A percentile compares a stretch with the other conserved stretches of the same genome.
phyloP scores from a whole-genome alignment of 805 yeast genomes.

The Blastobotrys chiropterorum region DNA sequence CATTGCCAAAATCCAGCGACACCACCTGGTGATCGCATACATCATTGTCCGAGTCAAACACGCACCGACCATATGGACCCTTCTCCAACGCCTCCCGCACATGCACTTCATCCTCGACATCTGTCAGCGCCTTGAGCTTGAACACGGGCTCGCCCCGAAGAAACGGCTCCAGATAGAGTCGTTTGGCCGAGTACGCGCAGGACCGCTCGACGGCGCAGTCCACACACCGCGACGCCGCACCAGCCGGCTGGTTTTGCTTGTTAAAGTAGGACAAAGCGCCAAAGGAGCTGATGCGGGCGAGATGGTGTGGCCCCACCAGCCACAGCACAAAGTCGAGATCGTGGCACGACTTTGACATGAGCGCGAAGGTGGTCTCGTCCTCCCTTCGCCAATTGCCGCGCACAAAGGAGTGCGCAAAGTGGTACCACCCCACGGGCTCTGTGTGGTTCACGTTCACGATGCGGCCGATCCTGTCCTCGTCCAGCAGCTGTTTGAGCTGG shows the following conservation, averaged over 20 bases:
- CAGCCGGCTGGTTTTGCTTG: slow-evolving; percentile 22
- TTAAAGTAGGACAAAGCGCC: slow-evolving; percentile 20
- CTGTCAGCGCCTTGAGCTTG: slow-evolving; percentile 18
- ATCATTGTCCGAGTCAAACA: slow-evolving; percentile 22
- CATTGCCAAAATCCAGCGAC: slow-evolving; percentile 19
- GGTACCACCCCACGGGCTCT: slow-evolving; percentile 26
- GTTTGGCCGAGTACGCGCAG: slow-evolving; percentile 23
- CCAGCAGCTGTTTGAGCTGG: slow-evolving; percentile 19
- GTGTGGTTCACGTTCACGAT: slow-evolving; percentile 24
- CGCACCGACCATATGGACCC: slow-evolving; percentile 24
- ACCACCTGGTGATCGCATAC: slow-evolving; percentile 25
- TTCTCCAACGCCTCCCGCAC: slow-evolving; percentile 16
- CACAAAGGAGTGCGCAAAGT: slow-evolving; percentile 26
- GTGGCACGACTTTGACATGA: slow-evolving; percentile 28
- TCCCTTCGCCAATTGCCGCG: slow-evolving; percentile 25
- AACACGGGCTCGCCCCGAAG: slow-evolving; percentile 12
- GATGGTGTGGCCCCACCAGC: slow-evolving; percentile 20
- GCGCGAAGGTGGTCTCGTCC: slow-evolving; percentile 20
- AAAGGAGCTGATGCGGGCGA: slow-evolving; percentile 19
- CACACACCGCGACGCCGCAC: slow-evolving; percentile 18
- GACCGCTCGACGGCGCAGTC: slow-evolving; percentile 17
- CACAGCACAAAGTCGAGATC: slow-evolving; percentile 25
- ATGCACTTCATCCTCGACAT: slow-evolving; percentile 19
- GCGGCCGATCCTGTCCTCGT: slow-evolving; percentile 20
- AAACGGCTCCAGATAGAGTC: slow-evolving; percentile 18